Evolutionary conservation across 164 flowering plant species (phyloP).

Genomic region (Sextonia rubra): DNA sequence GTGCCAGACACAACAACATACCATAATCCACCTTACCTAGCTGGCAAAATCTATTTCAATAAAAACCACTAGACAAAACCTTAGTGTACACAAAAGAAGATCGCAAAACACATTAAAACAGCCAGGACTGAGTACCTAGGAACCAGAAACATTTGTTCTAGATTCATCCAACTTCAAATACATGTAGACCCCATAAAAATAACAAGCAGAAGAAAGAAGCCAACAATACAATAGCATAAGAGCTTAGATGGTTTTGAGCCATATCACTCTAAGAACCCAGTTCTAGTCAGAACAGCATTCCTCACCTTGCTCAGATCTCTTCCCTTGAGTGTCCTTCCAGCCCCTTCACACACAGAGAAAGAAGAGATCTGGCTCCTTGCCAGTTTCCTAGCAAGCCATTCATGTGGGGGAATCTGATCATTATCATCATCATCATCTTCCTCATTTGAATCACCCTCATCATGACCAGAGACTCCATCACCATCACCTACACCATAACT

Average conservation of each 20-base stretch:
- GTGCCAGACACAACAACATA: too few relatives aligned
- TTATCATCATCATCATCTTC: conserved; percentile 42
- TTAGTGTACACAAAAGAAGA: too few relatives aligned
- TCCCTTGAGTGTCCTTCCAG: conserved; percentile 87
- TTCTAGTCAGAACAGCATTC: conserved; percentile 65
- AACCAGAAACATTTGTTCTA: neutral
- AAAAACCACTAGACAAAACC: too few relatives aligned
- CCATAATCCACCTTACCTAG: too few relatives aligned
- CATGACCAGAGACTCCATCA: conserved; percentile 12
- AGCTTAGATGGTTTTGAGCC: neutral
- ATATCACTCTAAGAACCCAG: conserved; percentile 67
- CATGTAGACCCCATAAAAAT: neutral
- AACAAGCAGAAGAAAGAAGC: neutral
- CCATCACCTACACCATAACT: conserved; percentile 5
- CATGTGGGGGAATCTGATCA: conserved; percentile 78
- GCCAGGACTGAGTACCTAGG: too few relatives aligned
- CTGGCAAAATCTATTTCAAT: too few relatives aligned
- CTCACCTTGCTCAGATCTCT: conserved; percentile 82
- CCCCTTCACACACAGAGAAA: conserved; percentile 78
- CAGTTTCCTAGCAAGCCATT: conserved; percentile 61
- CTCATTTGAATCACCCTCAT: conserved; percentile 15
- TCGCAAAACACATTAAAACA: too few relatives aligned
- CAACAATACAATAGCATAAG: neutral
- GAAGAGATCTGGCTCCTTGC: conserved; percentile 69
- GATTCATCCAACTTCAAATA: neutral